Base-by-base conservation (phyloP, 306 rosid genomes). In the Arachis stenosperma region DNA sequence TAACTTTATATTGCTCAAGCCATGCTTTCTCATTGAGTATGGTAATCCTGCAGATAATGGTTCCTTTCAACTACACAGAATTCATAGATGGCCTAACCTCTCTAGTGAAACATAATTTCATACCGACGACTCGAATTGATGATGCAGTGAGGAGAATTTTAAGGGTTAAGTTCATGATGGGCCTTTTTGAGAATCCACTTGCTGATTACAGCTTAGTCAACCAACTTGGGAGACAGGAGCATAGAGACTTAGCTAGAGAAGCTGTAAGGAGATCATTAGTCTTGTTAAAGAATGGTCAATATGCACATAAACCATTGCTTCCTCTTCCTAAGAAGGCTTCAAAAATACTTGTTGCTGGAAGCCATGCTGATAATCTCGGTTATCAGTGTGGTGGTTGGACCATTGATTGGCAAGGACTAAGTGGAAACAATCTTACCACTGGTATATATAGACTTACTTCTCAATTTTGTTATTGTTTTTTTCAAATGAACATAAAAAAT, bases 81-180 rank as follows among this genome's bases (percentile, higher is more conserved):
- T 50, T 50, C 55, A 50, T 50, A 50, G 55, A 50, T 50, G 55
- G 55, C 55, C 17, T 50, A 50, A 50, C 55, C 55, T 50, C 15
- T 50, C 55, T 50, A 15, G 55, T 50, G 55, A 50, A 50, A 50
- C 5, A 50, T 11, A 50, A 50, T 50, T 50, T 50, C 55, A 50
- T 50, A 50, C 55, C 55, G 7, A 50, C 11, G 6, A 50, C 7
- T 50, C 55, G 55, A 13, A 50, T 50, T 3, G 55, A 50, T 50
- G 55, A 50, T 12, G 55, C 55, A 14, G 55, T 50, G 55, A 50
- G n/a, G 55, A 50, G 55, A 50, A 50, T 50, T 50, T 50, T 50
- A 50, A 50, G 55, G 55, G 55, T 50, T 13, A 50, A 50, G 55
- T 50, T 50, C n/a, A 8, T 12, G 7, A 50, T 50, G 55, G 55